Evolutionary conservation across 768 basidiomycete genomes (phyloP).

Genomic region (Lentinus tigrinus): DNA sequence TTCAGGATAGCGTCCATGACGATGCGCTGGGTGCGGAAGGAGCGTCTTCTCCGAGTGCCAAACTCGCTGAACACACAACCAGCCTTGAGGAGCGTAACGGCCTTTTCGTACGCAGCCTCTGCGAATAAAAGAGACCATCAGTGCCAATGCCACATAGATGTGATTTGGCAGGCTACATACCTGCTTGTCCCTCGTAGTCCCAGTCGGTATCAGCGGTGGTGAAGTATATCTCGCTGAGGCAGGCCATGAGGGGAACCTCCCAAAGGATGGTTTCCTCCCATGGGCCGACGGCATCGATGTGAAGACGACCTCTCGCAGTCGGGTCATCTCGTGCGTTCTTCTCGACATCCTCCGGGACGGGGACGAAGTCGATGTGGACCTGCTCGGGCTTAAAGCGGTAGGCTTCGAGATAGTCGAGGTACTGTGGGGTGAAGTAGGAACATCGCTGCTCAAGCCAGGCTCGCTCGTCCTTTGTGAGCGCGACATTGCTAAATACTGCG

Average conservation of each 20-base stretch:
- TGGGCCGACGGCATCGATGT: slow-evolving; percentile 69
- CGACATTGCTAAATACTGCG: slow-evolving; percentile 67
- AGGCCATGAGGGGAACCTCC: slow-evolving; percentile 95
- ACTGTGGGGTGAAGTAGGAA: slow-evolving; percentile 69
- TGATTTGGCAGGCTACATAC: slow-evolving; percentile 35
- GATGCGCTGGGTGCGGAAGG: slow-evolving; percentile 71
- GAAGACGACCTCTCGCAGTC: slow-evolving; percentile 35
- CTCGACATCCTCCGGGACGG: slow-evolving; percentile 42
- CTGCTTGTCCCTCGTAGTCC: slow-evolving; percentile 79
- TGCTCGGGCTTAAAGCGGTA: slow-evolving; percentile 78
- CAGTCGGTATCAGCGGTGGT: slow-evolving; percentile 73
- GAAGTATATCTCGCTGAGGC: slow-evolving; percentile 89
- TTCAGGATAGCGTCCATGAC: slow-evolving; percentile 68
- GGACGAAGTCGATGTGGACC: slow-evolving; percentile 64
- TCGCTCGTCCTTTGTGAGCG: slow-evolving; percentile 59
- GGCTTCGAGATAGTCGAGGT: slow-evolving; percentile 71
- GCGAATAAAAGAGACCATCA: neutral
- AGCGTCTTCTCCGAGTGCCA: slow-evolving; percentile 80
- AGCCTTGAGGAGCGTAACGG: slow-evolving; percentile 53
- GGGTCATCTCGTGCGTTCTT: slow-evolving; percentile 16
- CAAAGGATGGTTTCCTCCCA: slow-evolving; percentile 90
- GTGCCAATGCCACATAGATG: neutral
- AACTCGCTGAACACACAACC: slow-evolving; percentile 83
- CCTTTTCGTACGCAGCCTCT: slow-evolving; percentile 80
- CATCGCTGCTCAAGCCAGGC: slow-evolving; percentile 66